Percentiles rank a stretch among this genome's conserved stretches.
phyloP scores from a whole-genome alignment of 2,329 filamentous ascomycete species.

The Scedosporium aurantiacum region DNA sequence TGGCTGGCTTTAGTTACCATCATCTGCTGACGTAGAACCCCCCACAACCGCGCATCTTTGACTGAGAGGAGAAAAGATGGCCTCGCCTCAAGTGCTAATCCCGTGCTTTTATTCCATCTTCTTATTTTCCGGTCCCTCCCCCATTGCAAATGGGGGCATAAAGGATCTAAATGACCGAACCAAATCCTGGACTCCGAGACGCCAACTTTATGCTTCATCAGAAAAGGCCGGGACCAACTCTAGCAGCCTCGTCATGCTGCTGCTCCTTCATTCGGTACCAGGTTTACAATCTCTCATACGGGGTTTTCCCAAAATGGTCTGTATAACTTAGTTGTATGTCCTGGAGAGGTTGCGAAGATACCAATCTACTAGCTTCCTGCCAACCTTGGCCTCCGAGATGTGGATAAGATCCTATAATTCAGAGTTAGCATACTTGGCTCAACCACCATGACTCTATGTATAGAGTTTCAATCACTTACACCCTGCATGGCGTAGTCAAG shows the following conservation, averaged over 20 bases:
- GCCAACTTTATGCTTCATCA: slow-evolving; percentile 7
- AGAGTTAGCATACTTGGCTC: slow-evolving; percentile 18
- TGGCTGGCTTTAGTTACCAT: not conserved
- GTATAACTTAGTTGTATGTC: slow-evolving; percentile 56
- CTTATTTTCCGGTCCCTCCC: not conserved
- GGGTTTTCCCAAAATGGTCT: not conserved
- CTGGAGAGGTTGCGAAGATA: slow-evolving; percentile 94
- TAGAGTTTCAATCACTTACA: slow-evolving; percentile 39
- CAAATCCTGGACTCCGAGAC: slow-evolving; percentile 6
- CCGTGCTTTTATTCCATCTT: slow-evolving; percentile 1
- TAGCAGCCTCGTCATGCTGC: not conserved
- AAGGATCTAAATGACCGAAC: slow-evolving; percentile 6
- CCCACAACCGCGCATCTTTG: not conserved
- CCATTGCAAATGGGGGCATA: not conserved
- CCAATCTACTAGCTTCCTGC: slow-evolving; percentile 95
- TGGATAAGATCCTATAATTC: slow-evolving; percentile 77
- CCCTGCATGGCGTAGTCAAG: slow-evolving; percentile 95
- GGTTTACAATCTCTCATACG: not conserved
- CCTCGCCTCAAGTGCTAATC: not conserved
- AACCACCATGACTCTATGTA: slow-evolving; percentile 19
- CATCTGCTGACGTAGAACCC: not conserved
- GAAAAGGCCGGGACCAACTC: not conserved
- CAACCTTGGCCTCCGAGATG: slow-evolving; percentile 97
- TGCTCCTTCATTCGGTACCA: not conserved
- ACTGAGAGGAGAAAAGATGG: not conserved